Base-by-base conservation (phyloP, 2,329 filamentous ascomycete genomes). In the Neophaeococcomyces mojaviensis region DNA sequence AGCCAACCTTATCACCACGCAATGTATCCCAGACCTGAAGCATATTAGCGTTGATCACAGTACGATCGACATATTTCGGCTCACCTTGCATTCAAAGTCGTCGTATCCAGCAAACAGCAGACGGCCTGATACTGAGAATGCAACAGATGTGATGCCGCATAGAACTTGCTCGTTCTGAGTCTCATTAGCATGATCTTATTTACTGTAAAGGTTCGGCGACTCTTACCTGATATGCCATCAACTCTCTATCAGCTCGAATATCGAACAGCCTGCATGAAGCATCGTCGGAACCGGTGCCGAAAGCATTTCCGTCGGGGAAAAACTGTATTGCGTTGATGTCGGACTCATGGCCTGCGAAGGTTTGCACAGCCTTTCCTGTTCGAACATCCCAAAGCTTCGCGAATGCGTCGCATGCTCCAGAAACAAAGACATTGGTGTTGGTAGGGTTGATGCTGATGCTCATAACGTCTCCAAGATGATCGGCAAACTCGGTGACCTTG, bases 261-360 rank as follows among this genome's bases (percentile, higher is more conserved):
- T 98, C 92, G 63, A 98, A 98, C 32, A 98, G 78, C 57, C 92
- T 83, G 76, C 92, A 98, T 32, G 90, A 95, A 45, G 92, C 92
- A 65, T 98, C 92, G 60, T 98, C 92, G 36, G 92, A 97, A 48
- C 92, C 92, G 45, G 92, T 97, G 56, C 94, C 92, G 63, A 98
- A 97, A 20, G 92, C 94, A 67, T 97, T 94, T 51, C 92, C 92
- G 62, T 97, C 94, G 44, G 92, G 92, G 81, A 97, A 97, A 74
- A 97, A 98, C 66, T 97, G 92, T 55, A 98, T 96, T 59, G 92
- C 92, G 68, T 98, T 98, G 74, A 98, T 98, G 63, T 98, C 92
- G 36, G 89, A 96, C 69, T 97, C 92, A 69, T 97, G 92, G 22
- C 92, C 92, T 44, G 92, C 89, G 67, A 98, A 98, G 2, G 92